Evolutionary conservation across 164 flowering plant genomes (phyloP).

Genomic region (Chimonanthus praecox): DNA sequence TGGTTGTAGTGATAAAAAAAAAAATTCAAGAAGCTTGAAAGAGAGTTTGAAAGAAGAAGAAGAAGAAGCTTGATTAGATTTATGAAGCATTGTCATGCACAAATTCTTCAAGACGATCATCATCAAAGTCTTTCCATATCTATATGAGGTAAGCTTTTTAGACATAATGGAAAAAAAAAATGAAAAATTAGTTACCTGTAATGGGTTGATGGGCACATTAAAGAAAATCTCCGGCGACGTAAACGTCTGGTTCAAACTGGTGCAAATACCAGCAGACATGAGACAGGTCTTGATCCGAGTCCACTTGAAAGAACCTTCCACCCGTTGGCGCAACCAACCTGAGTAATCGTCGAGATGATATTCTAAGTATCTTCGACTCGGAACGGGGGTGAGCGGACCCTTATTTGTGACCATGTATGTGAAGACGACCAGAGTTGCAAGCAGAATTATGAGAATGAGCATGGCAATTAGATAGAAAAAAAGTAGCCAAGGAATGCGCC

Average conservation of each 20-base stretch:
- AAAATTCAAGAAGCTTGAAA: too few species aligned
- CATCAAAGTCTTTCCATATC: too few species aligned
- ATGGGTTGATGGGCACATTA: constrained; percentile 59
- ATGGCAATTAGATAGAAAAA: constrained; percentile 63
- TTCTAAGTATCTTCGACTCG: constrained; percentile 73
- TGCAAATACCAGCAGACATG: constrained; percentile 53
- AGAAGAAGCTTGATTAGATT: too few species aligned
- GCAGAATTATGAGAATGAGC: constrained; percentile 60
- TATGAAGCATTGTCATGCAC: too few species aligned
- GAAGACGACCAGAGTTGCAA: constrained; percentile 55
- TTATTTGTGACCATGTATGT: constrained; percentile 63
- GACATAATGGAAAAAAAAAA: too few species aligned
- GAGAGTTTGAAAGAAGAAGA: too few species aligned
- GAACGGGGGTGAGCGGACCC: constrained; percentile 71
- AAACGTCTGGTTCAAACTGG: constrained; percentile 66
- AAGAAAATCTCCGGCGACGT: constrained; percentile 79
- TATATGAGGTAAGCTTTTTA: too few species aligned
- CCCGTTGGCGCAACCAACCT: constrained; percentile 62
- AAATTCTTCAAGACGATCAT: too few species aligned
- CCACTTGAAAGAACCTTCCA: constrained; percentile 70
- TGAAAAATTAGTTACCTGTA: constrained; percentile 49
- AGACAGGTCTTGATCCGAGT: constrained; percentile 64
- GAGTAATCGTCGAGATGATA: constrained; percentile 73
- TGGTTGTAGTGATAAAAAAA: too few species aligned
- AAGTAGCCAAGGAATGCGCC: constrained; percentile 68